These are phyloP conservation scores for Phyllosticta citriasiana DNA, from an alignment of 2,329 filamentous ascomycete species.

Conservation along the genomic window DNA sequence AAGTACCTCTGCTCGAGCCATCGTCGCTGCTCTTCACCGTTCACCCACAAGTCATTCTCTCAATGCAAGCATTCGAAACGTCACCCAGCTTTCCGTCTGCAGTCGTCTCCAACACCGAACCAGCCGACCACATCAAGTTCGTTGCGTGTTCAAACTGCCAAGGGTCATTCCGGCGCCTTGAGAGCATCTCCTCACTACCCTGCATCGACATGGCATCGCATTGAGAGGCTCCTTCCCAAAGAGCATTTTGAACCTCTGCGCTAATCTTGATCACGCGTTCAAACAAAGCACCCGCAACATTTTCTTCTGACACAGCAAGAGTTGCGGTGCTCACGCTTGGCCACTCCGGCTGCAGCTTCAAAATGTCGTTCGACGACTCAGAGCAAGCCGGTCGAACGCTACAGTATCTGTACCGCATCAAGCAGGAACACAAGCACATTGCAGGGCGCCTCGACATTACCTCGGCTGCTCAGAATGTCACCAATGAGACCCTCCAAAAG, in stretches of 20 bases:
- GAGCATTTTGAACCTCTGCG: neutral
- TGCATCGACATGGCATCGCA: neutral
- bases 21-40: neutral
- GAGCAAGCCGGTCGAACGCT: neutral
- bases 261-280: neutral
- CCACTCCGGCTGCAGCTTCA: neutral
- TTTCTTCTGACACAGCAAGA: neutral
- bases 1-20: neutral
- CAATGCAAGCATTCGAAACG: neutral
- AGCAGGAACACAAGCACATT: slow-evolving; percentile 2
- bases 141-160: too few species aligned
- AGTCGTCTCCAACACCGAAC: neutral
- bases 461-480: neutral
- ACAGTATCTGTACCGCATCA: neutral
- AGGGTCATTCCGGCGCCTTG: too few species aligned
- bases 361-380: neutral
- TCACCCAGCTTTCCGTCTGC: neutral
- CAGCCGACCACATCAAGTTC: neutral
- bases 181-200: neutral
- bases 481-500: neutral
- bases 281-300: neutral
- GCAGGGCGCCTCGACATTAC: neutral
- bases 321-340: neutral
- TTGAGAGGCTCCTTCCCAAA: neutral
- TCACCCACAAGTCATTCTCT: neutral